Conservation (phyloP, 306 rosid species). For the Sicyos edulis region DNA sequence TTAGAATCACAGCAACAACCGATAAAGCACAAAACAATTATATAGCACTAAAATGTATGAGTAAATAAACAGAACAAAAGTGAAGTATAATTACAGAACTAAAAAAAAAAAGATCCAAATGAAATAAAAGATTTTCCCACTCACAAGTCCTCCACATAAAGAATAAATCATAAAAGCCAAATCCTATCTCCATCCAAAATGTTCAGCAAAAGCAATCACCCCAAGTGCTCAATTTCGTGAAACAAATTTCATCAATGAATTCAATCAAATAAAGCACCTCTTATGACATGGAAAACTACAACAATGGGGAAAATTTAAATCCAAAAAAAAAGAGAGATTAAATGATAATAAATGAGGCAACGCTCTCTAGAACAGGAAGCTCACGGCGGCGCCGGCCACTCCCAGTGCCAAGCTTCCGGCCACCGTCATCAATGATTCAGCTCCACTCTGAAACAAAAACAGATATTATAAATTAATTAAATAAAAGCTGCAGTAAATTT, state of each 20-base stretch:
- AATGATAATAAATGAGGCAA: slow-evolving; percentile 13
- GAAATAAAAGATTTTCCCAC: slow-evolving; percentile 3
- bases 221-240: neutral
- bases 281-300: neutral
- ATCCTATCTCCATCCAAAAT: slow-evolving; percentile 1
- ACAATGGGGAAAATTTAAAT: neutral
- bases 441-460: slow-evolving; percentile 57
- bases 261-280: slow-evolving; percentile 17
- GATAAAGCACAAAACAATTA: no score
- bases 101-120: neutral
- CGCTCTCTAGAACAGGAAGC: slow-evolving; percentile 40
- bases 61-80: neutral
- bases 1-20: no score
- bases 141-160: neutral
- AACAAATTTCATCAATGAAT: slow-evolving; percentile 17
- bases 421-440: slow-evolving; percentile 44
- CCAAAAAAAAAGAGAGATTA: slow-evolving; percentile 4
- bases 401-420: slow-evolving; percentile 57
- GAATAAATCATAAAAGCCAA: slow-evolving; percentile 5
- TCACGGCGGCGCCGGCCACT: slow-evolving; percentile 35
- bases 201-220: neutral
- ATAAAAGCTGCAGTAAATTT: neutral
- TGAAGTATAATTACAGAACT: slow-evolving; percentile 4
- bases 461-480: neutral
- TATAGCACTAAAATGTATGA: neutral